These are phyloP conservation scores for Trichoderma harzianum DNA, from an alignment of 2,329 filamentous ascomycete species.

Conservation along the genomic window DNA sequence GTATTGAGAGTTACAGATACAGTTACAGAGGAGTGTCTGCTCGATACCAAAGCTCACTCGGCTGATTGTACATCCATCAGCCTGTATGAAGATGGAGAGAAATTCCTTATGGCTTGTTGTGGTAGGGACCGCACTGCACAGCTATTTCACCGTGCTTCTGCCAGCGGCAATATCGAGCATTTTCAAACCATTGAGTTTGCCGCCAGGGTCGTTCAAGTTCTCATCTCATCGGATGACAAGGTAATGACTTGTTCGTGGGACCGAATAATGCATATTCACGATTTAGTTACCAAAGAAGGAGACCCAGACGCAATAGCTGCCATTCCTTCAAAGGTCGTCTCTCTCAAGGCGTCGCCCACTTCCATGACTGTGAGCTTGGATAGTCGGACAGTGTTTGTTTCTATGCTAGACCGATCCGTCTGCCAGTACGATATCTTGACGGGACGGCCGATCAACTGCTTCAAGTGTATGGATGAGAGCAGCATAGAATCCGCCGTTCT, in stretches of 20 bases:
- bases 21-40: slow-evolving; percentile 56
- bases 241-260: slow-evolving; percentile 87
- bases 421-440: slow-evolving; percentile 61
- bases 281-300: slow-evolving; percentile 67
- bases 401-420: slow-evolving; percentile 58
- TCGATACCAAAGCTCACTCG: slow-evolving; percentile 80
- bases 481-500: slow-evolving; percentile 78
- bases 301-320: slow-evolving; percentile 68
- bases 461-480: slow-evolving; percentile 80
- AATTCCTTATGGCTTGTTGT: slow-evolving; percentile 72
- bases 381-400: slow-evolving; percentile 55
- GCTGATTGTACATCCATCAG: slow-evolving; percentile 81
- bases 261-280: slow-evolving; percentile 78
- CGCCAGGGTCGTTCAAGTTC: slow-evolving; percentile 70
- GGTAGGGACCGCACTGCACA: slow-evolving; percentile 91
- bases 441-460: slow-evolving; percentile 67
- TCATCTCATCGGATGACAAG: slow-evolving; percentile 71
- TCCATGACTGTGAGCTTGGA: slow-evolving; percentile 74
- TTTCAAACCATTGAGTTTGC: slow-evolving; percentile 93
- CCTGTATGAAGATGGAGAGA: slow-evolving; percentile 60
- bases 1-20: slow-evolving; percentile 69
- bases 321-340: slow-evolving; percentile 71
- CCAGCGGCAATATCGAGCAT: slow-evolving; percentile 62
- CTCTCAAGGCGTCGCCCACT: slow-evolving; percentile 79
- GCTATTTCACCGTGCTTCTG: slow-evolving; percentile 65